Evolutionary conservation across 2,329 filamentous ascomycete species (phyloP).

Genomic region (Alternaria longipes): DNA sequence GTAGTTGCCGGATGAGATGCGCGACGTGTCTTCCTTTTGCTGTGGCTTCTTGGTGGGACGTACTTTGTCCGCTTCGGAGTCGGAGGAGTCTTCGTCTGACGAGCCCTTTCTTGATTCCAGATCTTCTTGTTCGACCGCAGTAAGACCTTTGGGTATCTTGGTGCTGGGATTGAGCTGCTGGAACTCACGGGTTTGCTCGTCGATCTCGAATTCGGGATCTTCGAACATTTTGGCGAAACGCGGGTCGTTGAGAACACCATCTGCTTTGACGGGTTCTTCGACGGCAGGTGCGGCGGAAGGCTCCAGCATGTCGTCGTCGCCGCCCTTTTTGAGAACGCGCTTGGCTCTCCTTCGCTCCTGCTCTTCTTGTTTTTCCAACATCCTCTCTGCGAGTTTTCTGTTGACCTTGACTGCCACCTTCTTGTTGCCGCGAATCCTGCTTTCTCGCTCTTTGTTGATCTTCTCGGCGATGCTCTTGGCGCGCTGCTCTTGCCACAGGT

Average conservation of each 20-base stretch:
- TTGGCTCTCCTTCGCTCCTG: slow-evolving; percentile 58
- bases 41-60: slow-evolving; percentile 40
- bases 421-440: slow-evolving; percentile 90
- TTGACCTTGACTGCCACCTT: slow-evolving; percentile 94
- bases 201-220: slow-evolving; percentile 90
- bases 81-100: slow-evolving; percentile 46
- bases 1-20: slow-evolving; percentile 71
- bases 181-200: slow-evolving; percentile 90
- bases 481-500: slow-evolving; percentile 90
- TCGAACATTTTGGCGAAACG: slow-evolving; percentile 92
- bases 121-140: slow-evolving; percentile 68
- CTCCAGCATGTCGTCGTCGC: slow-evolving; percentile 60
- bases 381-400: slow-evolving; percentile 71
- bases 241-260: slow-evolving; percentile 74
- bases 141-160: slow-evolving; percentile 62
- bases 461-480: slow-evolving; percentile 92
- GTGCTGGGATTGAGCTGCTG: slow-evolving; percentile 89
- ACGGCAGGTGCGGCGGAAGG: slow-evolving; percentile 28
- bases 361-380: slow-evolving; percentile 76
- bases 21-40: slow-evolving; percentile 49
- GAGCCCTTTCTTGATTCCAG: slow-evolving; percentile 55
- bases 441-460: slow-evolving; percentile 96
- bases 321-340: slow-evolving; percentile 66
- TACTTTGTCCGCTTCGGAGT: slow-evolving; percentile 1
- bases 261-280: slow-evolving; percentile 59